These are phyloP conservation scores for Clathrus columnatus DNA, from an alignment of 768 basidiomycete species.

Conservation along the genomic window DNA sequence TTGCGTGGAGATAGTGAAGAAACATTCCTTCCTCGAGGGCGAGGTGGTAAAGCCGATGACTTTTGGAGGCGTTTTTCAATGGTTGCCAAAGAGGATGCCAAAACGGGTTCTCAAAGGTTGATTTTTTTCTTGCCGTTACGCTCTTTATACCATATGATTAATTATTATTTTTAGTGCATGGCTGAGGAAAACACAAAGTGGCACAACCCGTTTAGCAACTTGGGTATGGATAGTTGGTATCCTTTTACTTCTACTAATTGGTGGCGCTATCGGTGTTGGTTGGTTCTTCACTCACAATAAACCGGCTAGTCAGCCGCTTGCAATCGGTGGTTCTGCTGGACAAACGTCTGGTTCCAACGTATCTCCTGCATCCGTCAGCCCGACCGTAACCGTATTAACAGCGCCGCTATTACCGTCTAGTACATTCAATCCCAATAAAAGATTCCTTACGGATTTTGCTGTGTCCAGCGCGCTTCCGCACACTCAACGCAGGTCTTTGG, in stretches of 20 bases:
- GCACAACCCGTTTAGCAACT: constrained; percentile 42
- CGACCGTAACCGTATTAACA: constrained; percentile 9
- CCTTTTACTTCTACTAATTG: constrained; percentile 46
- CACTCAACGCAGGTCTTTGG: not conserved
- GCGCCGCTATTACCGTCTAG: constrained; percentile 13
- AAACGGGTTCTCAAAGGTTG: constrained; percentile 40
- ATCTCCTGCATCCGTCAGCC: constrained; percentile 12
- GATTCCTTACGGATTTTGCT: not conserved
- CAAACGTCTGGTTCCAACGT: constrained; percentile 22
- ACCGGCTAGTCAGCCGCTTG: constrained; percentile 41
- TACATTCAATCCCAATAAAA: constrained; percentile 2
- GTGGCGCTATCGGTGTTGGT: constrained; percentile 50
- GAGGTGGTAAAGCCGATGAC: constrained; percentile 66
- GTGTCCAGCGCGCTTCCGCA: not conserved
- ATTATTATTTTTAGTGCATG: constrained; percentile 38
- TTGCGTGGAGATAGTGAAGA: constrained; percentile 64
- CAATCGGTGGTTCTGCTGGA: constrained; percentile 54
- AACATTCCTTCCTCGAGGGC: constrained; percentile 49
- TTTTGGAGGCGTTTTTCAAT: constrained; percentile 86
- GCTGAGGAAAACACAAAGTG: constrained; percentile 55
- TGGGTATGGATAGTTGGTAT: constrained; percentile 70
- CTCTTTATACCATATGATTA: not conserved
- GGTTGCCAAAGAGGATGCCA: constrained; percentile 60
- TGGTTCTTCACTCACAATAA: constrained; percentile 48
- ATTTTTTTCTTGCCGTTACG: constrained; percentile 12